A percentile compares a stretch with the other conserved stretches of the same genome.
Evolutionary conservation across 371 early-diverging fungal species (phyloP).

Genomic region (Saksenaea oblongispora): DNA sequence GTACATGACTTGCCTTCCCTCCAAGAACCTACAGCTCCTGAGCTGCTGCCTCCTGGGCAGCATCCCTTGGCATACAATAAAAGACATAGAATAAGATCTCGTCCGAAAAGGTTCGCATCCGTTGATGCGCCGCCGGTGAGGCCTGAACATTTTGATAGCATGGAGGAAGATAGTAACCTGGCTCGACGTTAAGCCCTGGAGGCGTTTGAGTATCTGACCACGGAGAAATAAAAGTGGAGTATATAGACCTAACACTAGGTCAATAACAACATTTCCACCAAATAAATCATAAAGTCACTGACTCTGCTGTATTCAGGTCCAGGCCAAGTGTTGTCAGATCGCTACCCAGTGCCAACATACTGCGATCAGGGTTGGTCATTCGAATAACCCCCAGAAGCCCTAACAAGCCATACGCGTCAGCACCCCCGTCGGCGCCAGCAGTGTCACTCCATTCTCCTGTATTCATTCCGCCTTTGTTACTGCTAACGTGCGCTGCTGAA

Average conservation of each 20-base stretch:
- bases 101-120: slow-evolving; percentile 73
- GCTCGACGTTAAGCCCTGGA: slow-evolving; percentile 61
- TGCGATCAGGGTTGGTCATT: slow-evolving; percentile 71
- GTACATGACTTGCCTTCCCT: background rate
- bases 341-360: slow-evolving; percentile 71
- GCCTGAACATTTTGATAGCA: slow-evolving; percentile 67
- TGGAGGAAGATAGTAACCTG: slow-evolving; percentile 75
- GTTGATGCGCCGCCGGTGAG: slow-evolving; percentile 72
- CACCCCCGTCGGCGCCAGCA: background rate
- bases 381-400: slow-evolving; percentile 79
- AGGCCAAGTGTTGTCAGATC: slow-evolving; percentile 82
- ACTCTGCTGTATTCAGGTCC: slow-evolving; percentile 73
- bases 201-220: slow-evolving; percentile 70
- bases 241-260: slow-evolving; percentile 53
- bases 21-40: slow-evolving; percentile 71
- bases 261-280: no score
- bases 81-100: slow-evolving; percentile 96
- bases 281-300: slow-evolving; percentile 17
- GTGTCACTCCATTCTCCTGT: background rate
- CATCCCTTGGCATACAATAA: slow-evolving; percentile 88
- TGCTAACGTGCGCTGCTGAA: background rate
- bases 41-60: slow-evolving; percentile 90
- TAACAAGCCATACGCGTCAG: slow-evolving; percentile 28
- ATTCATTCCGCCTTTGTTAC: background rate
- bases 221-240: slow-evolving; percentile 82